phyloP scores from a whole-genome alignment of 306 rosid genomes.

The Canavalia gladiata region DNA sequence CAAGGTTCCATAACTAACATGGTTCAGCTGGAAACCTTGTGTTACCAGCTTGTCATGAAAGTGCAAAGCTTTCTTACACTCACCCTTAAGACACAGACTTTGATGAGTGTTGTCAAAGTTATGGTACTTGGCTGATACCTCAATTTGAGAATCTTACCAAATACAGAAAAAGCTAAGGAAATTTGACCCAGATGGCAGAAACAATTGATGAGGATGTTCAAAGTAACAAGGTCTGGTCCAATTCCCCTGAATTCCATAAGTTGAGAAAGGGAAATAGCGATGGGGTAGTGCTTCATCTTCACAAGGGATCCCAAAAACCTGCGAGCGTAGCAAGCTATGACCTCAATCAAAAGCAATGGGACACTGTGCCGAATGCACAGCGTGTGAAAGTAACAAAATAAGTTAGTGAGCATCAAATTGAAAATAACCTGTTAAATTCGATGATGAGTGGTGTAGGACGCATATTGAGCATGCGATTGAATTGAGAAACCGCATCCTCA shows the following conservation, averaged over 20 bases:
- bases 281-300: constrained; percentile 26
- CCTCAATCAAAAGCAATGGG: too few species aligned
- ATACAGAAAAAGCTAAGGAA: neutral
- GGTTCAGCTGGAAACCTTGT: neutral
- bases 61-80: neutral
- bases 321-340: too few species aligned
- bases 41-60: neutral
- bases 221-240: neutral
- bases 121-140: neutral
- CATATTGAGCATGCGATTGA: neutral
- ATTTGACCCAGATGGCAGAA: neutral
- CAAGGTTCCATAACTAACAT: neutral
- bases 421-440: neutral
- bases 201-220: constrained; percentile 26
- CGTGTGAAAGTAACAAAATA: too few species aligned
- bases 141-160: neutral
- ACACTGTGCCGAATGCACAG: too few species aligned
- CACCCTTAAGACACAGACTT: neutral
- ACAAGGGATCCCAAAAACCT: neutral
- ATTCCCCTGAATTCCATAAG: constrained; percentile 10
- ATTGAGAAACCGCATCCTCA: neutral
- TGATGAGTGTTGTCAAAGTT: neutral
- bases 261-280: constrained; percentile 13
- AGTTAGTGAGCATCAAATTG: too few species aligned
- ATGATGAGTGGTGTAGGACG: neutral